These are phyloP conservation scores for Diaporthe longicolla DNA, from an alignment of 2,329 filamentous ascomycete species.

Conservation along the genomic window DNA sequence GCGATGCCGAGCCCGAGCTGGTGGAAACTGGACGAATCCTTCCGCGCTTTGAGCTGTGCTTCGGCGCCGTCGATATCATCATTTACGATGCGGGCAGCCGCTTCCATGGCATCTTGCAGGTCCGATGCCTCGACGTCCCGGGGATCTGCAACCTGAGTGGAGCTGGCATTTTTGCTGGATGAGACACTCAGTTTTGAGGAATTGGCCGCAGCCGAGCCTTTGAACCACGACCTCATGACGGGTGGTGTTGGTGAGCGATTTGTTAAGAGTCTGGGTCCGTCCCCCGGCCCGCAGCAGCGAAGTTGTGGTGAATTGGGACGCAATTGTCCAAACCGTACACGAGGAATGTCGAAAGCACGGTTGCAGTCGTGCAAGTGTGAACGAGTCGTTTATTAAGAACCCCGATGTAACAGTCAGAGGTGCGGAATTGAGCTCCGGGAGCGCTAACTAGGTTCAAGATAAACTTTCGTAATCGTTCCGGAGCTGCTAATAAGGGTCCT, in stretches of 20 bases:
- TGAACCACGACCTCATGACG: conserved; percentile 42
- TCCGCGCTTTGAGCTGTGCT: conserved; percentile 77
- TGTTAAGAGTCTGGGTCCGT: background rate
- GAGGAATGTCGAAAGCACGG: background rate
- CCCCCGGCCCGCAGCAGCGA: background rate
- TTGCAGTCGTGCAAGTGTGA: conserved; percentile 8
- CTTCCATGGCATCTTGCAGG: conserved; percentile 73
- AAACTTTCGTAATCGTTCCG: conserved; percentile 21
- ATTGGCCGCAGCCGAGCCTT: conserved; percentile 23
- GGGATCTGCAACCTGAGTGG: conserved; percentile 40
- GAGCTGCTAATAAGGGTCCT: background rate
- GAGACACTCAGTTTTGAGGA: conserved; percentile 34
- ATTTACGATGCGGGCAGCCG: conserved; percentile 83
- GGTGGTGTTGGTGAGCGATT: background rate
- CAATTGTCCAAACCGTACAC: background rate
- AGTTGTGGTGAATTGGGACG: background rate
- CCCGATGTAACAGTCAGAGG: conserved; percentile 14
- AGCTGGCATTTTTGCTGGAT: conserved; percentile 37
- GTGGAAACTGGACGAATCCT: conserved; percentile 89
- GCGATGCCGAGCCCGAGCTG: conserved; percentile 85
- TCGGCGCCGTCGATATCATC: conserved; percentile 92
- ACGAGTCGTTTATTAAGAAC: conserved; percentile 20
- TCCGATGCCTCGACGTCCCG: conserved; percentile 63
- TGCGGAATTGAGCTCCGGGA: background rate
- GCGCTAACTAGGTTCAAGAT: conserved; percentile 5